Evolutionary conservation across 306 rosid genomes (phyloP), one percentile per base, ranked within the genome.

Genomic region (Fragaria iinumae): DNA sequence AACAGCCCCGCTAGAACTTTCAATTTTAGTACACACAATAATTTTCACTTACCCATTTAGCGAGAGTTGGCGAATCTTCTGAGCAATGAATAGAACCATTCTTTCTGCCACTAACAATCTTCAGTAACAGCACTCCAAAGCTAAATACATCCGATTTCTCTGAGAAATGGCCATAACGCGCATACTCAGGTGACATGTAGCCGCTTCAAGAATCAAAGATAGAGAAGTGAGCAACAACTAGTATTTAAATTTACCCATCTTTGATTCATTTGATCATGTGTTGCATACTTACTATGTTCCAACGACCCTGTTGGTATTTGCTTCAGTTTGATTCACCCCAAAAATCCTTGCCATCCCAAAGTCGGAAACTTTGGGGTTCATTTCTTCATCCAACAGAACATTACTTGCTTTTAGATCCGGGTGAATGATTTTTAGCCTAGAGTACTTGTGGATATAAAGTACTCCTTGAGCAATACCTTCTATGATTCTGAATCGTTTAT

Each of bases 401-500:
- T 83, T 83, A 48, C 83, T 83, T 43, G 80, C 62, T 75, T 78
- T 78, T 39, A 82, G 11, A 27, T 82, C 71, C 43, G 77, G 76
- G 16, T 77, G 81, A 34, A 81, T 77, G 2, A 81, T 71, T 50
- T 13, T 76, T 69, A 76, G 34, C 25, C 77, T 81, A 0, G 66
- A 81, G 27, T 76, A 73, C 11, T 16, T 73, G 77, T 13, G 59
- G 36, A 41, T 38, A 32, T 32, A 32, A 32, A 32, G 34, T 32
- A 32, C 3, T 32, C 34, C 34, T 32, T 32, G 34, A 32, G 59
- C 77, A 0, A 76, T 76, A 66, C 49, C 71, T 18, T 66, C 49
- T 66, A 66, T 82, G 41, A 86, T 88, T 48, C 83, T 77, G 62
- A 82, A 80, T 1, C 85, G 85, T 49, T n/a, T 62, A 7, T 60